phyloP scores from a whole-genome alignment of 352 stramenopile genomes.

The Globisporangium acanthophoron region DNA sequence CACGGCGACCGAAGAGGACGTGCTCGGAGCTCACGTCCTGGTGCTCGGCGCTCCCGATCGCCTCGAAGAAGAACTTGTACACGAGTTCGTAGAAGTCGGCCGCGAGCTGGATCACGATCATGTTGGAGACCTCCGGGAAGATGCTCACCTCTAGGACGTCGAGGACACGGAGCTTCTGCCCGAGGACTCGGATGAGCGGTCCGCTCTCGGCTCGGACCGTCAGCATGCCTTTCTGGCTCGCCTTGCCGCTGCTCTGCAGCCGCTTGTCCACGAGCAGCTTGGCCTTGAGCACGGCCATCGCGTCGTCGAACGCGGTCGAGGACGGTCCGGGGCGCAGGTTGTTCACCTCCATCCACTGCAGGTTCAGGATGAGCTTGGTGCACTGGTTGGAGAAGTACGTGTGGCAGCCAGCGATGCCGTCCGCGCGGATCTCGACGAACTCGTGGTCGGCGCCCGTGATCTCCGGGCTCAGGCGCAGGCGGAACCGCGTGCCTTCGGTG shows the following conservation, averaged over 20 bases:
- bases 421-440: slow-evolving; percentile 66
- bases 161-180: slow-evolving; percentile 63
- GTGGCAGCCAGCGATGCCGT: slow-evolving; percentile 57
- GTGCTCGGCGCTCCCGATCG: slow-evolving; percentile 20
- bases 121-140: slow-evolving; percentile 77
- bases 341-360: slow-evolving; percentile 81
- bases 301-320: slow-evolving; percentile 71
- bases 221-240: slow-evolving; percentile 69
- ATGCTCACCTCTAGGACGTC: slow-evolving; percentile 79
- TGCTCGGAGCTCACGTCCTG: slow-evolving; percentile 40
- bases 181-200: slow-evolving; percentile 52
- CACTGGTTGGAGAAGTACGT: slow-evolving; percentile 66
- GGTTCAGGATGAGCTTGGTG: slow-evolving; percentile 68
- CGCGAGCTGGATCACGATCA: slow-evolving; percentile 80
- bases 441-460: slow-evolving; percentile 49
- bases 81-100: slow-evolving; percentile 80
- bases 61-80: slow-evolving; percentile 84
- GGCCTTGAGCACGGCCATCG: slow-evolving; percentile 64
- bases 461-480: slow-evolving; percentile 56
- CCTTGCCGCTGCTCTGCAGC: slow-evolving; percentile 26
- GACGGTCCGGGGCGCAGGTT: slow-evolving; percentile 70
- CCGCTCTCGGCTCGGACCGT: slow-evolving; percentile 70
- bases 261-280: slow-evolving; percentile 62
- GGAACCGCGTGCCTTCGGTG: slow-evolving; percentile 44
- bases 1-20: slow-evolving; percentile 54